A percentile compares a stretch with the other conserved stretches of the same genome.
Conservation (phyloP, 495 filamentous ascomycete genomes). For the Penicillium mononematosum region DNA sequence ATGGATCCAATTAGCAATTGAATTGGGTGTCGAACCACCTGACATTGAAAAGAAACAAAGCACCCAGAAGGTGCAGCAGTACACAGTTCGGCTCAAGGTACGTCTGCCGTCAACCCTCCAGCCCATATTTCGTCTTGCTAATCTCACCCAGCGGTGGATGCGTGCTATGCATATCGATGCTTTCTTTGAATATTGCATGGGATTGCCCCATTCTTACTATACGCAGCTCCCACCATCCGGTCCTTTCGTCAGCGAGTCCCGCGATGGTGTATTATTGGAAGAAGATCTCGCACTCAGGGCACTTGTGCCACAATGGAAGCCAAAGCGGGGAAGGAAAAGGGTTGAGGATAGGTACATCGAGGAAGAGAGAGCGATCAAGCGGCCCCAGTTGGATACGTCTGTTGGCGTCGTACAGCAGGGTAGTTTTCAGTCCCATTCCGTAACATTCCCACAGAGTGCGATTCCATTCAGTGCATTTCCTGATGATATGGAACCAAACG, state of each 20-base stretch:
- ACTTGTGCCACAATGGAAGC: conserved; percentile 83
- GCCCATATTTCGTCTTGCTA: conserved; percentile 1
- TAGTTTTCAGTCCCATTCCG: conserved; percentile 49
- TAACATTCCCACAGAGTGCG: conserved; percentile 56
- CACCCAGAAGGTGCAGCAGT: conserved; percentile 96
- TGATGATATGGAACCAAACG: conserved; percentile 48
- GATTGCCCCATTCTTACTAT: conserved; percentile 79
- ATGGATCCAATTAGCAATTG: conserved; percentile 87
- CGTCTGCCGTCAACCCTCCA: conserved; percentile 14
- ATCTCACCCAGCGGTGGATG: conserved; percentile 78
- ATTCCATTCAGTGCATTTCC: conserved; percentile 62
- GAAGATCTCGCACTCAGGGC: conserved; percentile 92
- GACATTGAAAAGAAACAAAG: conserved; percentile 83
- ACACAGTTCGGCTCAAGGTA: conserved; percentile 91
- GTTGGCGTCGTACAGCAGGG: conserved; percentile 56
- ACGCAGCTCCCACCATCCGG: conserved; percentile 69
- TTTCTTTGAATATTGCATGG: conserved; percentile 88
- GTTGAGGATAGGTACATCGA: conserved; percentile 71
- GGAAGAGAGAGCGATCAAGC: conserved; percentile 55
- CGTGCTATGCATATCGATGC: conserved; percentile 96
- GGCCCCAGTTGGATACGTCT: conserved; percentile 68
- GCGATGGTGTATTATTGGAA: conserved; percentile 86
- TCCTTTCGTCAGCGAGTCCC: conserved; percentile 60
- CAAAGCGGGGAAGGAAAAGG: conserved; percentile 82
- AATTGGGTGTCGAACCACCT: conserved; percentile 87